Percentiles rank a stretch among this genome's conserved stretches.
These are phyloP conservation scores for Claviceps sp. DNA, from an alignment of 2,329 filamentous ascomycete genomes.

Conservation along the genomic window DNA sequence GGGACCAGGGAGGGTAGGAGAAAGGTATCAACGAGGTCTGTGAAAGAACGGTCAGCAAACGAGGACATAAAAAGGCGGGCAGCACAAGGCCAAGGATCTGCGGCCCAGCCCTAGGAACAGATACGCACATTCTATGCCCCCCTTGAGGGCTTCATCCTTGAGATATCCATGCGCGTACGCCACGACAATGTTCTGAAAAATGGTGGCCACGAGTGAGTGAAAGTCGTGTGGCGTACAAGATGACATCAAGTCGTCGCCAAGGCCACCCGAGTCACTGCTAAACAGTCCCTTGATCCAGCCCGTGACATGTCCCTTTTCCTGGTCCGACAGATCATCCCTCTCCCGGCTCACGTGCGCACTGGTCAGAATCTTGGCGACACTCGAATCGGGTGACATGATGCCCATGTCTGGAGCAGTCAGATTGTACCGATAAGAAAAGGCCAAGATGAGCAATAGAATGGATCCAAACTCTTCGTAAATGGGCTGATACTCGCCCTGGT, in stretches of 20 bases:
- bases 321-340: constrained; percentile 45
- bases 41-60: not conserved
- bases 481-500: constrained; percentile 72
- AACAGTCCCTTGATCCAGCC: constrained; percentile 71
- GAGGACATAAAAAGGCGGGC: not conserved
- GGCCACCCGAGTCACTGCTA: constrained; percentile 56
- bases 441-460: constrained; percentile 58
- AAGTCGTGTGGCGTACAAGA: constrained; percentile 74
- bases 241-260: constrained; percentile 69
- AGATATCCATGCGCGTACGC: constrained; percentile 54
- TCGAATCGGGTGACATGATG: constrained; percentile 44
- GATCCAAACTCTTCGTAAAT: constrained; percentile 79
- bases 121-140: constrained; percentile 59
- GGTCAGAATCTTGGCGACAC: constrained; percentile 52
- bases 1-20: constrained; percentile 65
- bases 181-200: constrained; percentile 63
- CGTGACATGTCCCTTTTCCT: constrained; percentile 52
- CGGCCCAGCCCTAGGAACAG: no score
- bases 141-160: constrained; percentile 55
- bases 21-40: constrained; percentile 67
- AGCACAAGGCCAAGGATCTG: not conserved
- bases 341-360: constrained; percentile 43
- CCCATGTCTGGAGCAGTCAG: constrained; percentile 53
- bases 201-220: constrained; percentile 61
- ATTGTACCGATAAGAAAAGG: constrained; percentile 63